Percentiles rank a stretch among this genome's conserved stretches.
These are phyloP conservation scores for Beauveria caledonica DNA, from an alignment of 2,329 filamentous ascomycete species.

Conservation along the genomic window DNA sequence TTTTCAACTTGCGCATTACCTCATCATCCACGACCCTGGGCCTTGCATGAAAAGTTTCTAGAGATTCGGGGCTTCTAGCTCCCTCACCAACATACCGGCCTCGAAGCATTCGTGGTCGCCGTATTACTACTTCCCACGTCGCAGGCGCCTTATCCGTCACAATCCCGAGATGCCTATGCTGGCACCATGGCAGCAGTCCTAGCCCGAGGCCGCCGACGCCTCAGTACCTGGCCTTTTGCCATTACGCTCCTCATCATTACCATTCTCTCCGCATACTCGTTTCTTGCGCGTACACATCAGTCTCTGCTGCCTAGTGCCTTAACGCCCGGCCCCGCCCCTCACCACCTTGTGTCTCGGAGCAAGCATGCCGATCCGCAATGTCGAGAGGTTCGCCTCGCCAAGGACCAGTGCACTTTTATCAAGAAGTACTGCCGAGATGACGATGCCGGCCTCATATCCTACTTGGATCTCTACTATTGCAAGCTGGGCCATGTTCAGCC, in stretches of 20 bases:
- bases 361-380: constrained; percentile 46
- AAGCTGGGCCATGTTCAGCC: constrained; percentile 57
- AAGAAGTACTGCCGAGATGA: constrained; percentile 76
- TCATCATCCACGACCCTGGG: not conserved
- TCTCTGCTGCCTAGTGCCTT: constrained; percentile 11
- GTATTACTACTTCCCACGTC: not conserved
- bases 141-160: not conserved
- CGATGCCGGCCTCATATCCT: constrained; percentile 81
- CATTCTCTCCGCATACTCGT: constrained; percentile 36
- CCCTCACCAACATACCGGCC: not conserved
- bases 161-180: not conserved
- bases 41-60: constrained; percentile 1
- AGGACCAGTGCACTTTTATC: constrained; percentile 83
- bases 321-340: constrained; percentile 12
- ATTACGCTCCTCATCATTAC: constrained; percentile 38
- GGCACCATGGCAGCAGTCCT: constrained; percentile 25
- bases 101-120: not conserved
- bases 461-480: constrained; percentile 90
- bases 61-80: not conserved
- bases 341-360: constrained; percentile 20
- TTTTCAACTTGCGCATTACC: not conserved
- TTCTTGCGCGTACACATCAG: constrained; percentile 24
- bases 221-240: constrained; percentile 33
- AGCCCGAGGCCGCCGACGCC: constrained; percentile 27
- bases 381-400: constrained; percentile 64